Percentiles rank a stretch among this genome's conserved stretches.
Conservation (phyloP, 768 basidiomycete species). For the Tephrocybe sp. region DNA sequence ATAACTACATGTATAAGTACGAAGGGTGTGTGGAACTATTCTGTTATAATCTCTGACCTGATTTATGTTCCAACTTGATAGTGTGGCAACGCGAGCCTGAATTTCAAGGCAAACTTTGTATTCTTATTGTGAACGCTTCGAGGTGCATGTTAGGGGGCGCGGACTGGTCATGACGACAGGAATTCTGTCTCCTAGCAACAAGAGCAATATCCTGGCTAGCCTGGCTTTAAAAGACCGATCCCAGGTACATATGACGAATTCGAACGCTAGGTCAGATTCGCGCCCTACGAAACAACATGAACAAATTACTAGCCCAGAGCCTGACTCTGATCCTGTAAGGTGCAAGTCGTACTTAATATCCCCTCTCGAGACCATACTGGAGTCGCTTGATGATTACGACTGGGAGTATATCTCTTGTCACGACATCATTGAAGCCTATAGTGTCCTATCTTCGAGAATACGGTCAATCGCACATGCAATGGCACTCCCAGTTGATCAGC, state of each 20-base stretch:
- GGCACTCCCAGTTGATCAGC: conserved; percentile 8
- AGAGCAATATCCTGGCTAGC: conserved; percentile 5
- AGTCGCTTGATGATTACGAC: conserved; percentile 40
- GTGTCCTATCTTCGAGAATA: conserved; percentile 46
- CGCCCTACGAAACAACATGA: not conserved
- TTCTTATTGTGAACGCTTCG: not conserved
- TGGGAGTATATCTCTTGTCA: conserved; percentile 40
- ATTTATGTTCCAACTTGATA: not conserved
- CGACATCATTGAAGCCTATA: conserved; percentile 65
- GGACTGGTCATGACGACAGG: conserved; percentile 6
- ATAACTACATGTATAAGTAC: conserved; percentile 7
- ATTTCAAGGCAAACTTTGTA: no score
- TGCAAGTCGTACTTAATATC: conserved; percentile 35
- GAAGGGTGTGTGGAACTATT: not conserved
- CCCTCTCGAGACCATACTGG: conserved; percentile 45
- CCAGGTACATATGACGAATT: not conserved
- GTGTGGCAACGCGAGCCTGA: not conserved
- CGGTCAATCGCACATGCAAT: conserved; percentile 25
- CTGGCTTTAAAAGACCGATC: not conserved
- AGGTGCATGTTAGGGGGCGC: conserved; percentile 1
- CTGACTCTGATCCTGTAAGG: conserved; percentile 11
- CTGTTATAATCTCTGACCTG: not conserved
- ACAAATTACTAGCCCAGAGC: not conserved
- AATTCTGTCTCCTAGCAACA: conserved; percentile 6
- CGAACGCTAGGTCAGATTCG: conserved; percentile 1